phyloP scores from a whole-genome alignment of 352 stramenopile genomes.

The Blastocystis sp. region DNA sequence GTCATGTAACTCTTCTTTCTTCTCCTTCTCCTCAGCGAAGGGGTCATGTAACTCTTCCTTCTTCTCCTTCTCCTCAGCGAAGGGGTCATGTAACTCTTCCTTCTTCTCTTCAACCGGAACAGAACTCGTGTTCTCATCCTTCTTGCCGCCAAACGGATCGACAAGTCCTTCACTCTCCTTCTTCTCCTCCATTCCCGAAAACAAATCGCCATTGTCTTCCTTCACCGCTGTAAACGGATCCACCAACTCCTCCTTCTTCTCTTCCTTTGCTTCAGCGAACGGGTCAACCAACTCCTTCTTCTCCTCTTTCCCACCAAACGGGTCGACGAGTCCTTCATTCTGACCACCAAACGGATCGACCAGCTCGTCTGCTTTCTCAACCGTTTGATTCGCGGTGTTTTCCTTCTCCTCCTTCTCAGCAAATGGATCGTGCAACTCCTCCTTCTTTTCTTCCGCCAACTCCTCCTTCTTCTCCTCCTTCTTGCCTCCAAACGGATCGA shows the following conservation, averaged over 20 bases:
- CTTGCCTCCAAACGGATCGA: slow-evolving; percentile 59
- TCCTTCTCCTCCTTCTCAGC: slow-evolving; percentile 24
- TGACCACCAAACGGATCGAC: slow-evolving; percentile 3
- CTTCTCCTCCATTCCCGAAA: neutral
- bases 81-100: neutral
- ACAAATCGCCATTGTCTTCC: too few species aligned
- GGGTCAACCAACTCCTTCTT: slow-evolving; percentile 30
- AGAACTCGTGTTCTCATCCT: neutral
- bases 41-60: slow-evolving; percentile 26
- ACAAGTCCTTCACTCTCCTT: neutral
- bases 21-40: neutral
- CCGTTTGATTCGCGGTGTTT: neutral
- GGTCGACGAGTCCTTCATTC: neutral
- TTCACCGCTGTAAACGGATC: slow-evolving; percentile 38
- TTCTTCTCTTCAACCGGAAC: neutral
- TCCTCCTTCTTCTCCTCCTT: neutral
- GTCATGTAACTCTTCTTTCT: too few species aligned
- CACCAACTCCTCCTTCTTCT: neutral
- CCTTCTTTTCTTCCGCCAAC: slow-evolving; percentile 6
- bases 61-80: neutral
- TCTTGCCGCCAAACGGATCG: slow-evolving; percentile 45
- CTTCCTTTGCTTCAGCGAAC: neutral
- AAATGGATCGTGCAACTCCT: slow-evolving; percentile 4
- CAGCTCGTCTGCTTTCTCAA: too few species aligned
- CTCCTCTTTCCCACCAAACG: slow-evolving; percentile 5